These are phyloP conservation scores for Colletotrichum shisoi DNA, from an alignment of 2,329 filamentous ascomycete species.

Conservation along the genomic window DNA sequence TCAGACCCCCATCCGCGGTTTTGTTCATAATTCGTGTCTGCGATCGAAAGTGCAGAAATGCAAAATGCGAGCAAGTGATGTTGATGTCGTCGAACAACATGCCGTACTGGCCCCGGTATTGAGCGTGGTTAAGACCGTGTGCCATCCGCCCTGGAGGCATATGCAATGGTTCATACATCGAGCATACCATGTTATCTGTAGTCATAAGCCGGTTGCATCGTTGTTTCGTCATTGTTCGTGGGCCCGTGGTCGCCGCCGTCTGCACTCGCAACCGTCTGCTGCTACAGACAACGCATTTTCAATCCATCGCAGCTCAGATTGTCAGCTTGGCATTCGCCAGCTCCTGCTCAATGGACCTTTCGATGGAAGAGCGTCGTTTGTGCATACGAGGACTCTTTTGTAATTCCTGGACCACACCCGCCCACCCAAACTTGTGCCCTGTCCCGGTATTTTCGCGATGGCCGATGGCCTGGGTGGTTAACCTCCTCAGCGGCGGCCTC, in stretches of 20 bases:
- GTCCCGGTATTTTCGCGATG: constrained; percentile 58
- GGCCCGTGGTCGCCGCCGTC: not conserved
- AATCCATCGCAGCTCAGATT: constrained; percentile 43
- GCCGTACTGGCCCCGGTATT: not conserved
- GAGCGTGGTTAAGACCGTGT: not conserved
- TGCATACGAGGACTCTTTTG: constrained; percentile 68
- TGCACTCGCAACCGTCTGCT: not conserved
- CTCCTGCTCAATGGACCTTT: constrained; percentile 58
- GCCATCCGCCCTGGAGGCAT: not conserved
- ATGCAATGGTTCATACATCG: constrained; percentile 19
- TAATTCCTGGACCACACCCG: constrained; percentile 69
- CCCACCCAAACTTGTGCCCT: constrained; percentile 65
- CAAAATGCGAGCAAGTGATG: not conserved
- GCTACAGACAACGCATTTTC: constrained; percentile 14
- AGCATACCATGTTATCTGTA: constrained; percentile 18
- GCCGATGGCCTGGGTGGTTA: constrained; percentile 64
- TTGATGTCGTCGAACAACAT: constrained; percentile 4
- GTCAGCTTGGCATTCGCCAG: constrained; percentile 46
- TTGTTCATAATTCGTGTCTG: constrained; percentile 8
- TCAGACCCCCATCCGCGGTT: not conserved
- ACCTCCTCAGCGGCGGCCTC: constrained; percentile 59
- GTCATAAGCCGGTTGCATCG: constrained; percentile 22
- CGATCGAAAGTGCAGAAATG: not conserved
- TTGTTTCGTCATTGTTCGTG: constrained; percentile 15
- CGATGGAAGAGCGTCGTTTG: constrained; percentile 69